Evolutionary conservation across 169 alveolate species (phyloP), one percentile per base, ranked within the genome.

Genomic region (Haemoproteus tartakovskyi): DNA sequence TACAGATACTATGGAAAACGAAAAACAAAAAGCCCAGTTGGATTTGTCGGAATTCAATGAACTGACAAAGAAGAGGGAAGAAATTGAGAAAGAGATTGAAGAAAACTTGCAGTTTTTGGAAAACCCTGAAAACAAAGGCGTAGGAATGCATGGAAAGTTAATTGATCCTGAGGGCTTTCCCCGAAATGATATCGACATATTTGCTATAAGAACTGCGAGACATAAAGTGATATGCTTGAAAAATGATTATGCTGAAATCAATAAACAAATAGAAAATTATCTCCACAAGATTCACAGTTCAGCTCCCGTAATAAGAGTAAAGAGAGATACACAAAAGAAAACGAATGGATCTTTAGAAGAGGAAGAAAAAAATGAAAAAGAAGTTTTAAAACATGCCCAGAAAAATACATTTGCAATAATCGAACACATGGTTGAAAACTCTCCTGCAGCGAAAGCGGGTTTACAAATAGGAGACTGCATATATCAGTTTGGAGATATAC

Each of bases 101-200:
- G 92, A 84, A 26, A 61, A 80, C 21, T 14, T 85, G 16, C 56
- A 57, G 27, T 85, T 50, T 60, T 60, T 87, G 19, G 85, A 87
- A 74, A 80, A 84, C 9, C 88, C 85, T 8, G 92, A 87, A 59
- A 80, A 87, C 48, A 85, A 85, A 48, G 24, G 60, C 8, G 88
- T 87, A 14, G 92, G 92, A 1, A 30, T 87, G 82, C 22, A 52
- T 5, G 89, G 88, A 16, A 79, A 89, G 8, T 78, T 87, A 29
- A 63, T 87, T 11, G 92, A 87, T 52, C 18, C 54, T 16, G 92
- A 87, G 27, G 87, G 86, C 18, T 87, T 80, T 33, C 92, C 92
- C 14, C 19, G 88, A 24, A 59, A 78, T 24, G 92, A 85, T 48
- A 85, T 87, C 16, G 92, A 87, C 36, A 62, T 87, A 33, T 87